Conservation (phyloP, 768 basidiomycete species). For the Ramaria rubella region DNA sequence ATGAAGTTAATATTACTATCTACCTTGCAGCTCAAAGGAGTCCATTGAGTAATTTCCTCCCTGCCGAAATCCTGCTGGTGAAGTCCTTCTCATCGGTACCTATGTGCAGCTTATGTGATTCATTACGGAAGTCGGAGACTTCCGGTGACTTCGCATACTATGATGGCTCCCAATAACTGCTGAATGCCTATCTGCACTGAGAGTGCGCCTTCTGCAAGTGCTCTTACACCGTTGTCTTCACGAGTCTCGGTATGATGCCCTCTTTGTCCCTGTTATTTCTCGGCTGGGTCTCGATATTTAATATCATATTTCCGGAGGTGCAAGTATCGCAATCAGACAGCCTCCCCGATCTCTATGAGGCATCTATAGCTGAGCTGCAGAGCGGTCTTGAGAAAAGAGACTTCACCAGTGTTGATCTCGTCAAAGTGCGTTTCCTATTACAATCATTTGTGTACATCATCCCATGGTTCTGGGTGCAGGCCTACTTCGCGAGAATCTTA, state of each 20-base stretch:
- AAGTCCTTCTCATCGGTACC: no score
- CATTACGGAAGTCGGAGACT: no score
- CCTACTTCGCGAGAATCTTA: conserved; percentile 36
- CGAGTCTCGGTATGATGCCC: neutral
- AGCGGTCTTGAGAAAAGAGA: conserved; percentile 28
- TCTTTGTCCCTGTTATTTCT: neutral
- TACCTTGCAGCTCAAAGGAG: no score
- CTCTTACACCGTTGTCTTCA: no score
- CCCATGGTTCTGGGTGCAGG: conserved; percentile 19
- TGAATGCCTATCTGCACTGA: no score
- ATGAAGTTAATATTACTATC: no score
- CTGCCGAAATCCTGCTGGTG: no score
- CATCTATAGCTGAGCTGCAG: conserved; percentile 34
- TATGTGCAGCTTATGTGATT: no score
- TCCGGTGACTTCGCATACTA: no score
- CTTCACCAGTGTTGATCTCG: conserved; percentile 37
- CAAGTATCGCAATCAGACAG: neutral
- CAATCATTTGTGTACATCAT: neutral
- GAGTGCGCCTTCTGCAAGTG: no score
- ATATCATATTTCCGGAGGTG: neutral
- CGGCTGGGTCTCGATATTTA: neutral
- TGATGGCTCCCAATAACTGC: no score
- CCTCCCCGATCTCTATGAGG: conserved; percentile 38
- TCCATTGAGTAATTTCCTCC: no score
- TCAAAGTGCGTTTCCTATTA: conserved; percentile 25